Evolutionary conservation across 2,329 filamentous ascomycete species (phyloP), one percentile per base, ranked within the genome.

Genomic region (Nemania sp.): DNA sequence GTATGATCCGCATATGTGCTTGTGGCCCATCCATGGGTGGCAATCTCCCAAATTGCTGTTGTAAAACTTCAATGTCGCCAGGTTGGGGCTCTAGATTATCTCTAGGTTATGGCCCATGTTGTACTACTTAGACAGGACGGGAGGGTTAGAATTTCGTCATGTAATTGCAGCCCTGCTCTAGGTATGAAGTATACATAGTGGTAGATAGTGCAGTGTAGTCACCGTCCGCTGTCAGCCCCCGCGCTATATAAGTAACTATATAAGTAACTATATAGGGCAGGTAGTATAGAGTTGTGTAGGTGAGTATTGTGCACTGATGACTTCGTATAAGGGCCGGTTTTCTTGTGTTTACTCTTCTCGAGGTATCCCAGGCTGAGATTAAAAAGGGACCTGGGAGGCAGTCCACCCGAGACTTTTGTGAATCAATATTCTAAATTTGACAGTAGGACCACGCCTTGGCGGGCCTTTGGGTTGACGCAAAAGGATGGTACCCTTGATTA

Each of bases 1-100:
- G 76, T 77, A 77, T 78, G 76, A 73, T 77, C 71, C 73, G 76
- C 74, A 77, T 77, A 74, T 74, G 69, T 73, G 71, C 63, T n/a
- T 66, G 46, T 58, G 42, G 49, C 50, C 51, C 45, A 42, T 61
- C 63, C 57, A 60, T 59, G 49, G 54, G 67, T 68, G 65, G 65
- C 65, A 67, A 71, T 69, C 54, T 67, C 45, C 45, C 43, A 62
- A 51, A 69, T 66, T 65, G 62, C 63, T 67, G 57, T 57, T 65
- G 65, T 71, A 69, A 65, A 63, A 29, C 25, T 29, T 29, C 25
- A 29, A 29, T 29, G 7, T 29, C 3, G 7, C 7, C 7, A 29
- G 25, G 25, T 29, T 29, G 7, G 25, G 4, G 3, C 25, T 29
- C 25, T 4, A 29, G 25, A 29, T 29, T 3, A 29, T 7, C 25